Evolutionary conservation across 1,139 yeast genomes (phyloP), one percentile per base, ranked within the genome.

Genomic region (Groenewaldozyma sp.): DNA sequence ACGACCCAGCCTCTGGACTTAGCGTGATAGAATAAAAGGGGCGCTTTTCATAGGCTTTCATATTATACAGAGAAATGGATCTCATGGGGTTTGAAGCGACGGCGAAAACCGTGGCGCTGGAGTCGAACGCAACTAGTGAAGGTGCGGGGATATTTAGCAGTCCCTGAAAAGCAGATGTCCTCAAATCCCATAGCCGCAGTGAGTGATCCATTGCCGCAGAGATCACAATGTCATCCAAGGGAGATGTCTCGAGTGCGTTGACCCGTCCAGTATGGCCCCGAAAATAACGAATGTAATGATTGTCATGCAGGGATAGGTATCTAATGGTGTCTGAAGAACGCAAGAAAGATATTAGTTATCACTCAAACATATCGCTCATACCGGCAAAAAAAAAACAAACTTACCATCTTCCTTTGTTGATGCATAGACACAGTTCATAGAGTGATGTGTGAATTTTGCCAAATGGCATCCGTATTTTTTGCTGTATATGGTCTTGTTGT

Each of bases 391-490:
- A 24, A 24, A 24, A 24, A 13, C 14, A 28, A 7, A 14, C 37
- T 34, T 34, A 35, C 81, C 81, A 54, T 88, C 78, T 48, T 83
- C 76, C 54, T 78, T 73, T 0, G 97, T 84, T 3, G 95, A 82
- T 1, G 94, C 88, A 55, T 83, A 86, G 3, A 91, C 66, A 53
- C 93, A 80, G 49, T 81, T 77, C 42, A 76, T 70, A 33, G 77
- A 80, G 35, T 73, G 71, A 53, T 86, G 95, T 1, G 95, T 79
- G 59, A 91, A 91, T 36, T 78, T 69, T 2, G 95, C 96, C 32
- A 84, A 63, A 54, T 84, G 87, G 42, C 88, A 86, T 0, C 99
- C 98, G 52, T 91, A 91, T 56, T 91, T 91, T 61, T 86, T 91
- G 19, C 94, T 80, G 48, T 76, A 81, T 4, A 84, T 71, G 4